phyloP scores from a whole-genome alignment of 2,329 filamentous ascomycete species.

The Didymella keratinophila region DNA sequence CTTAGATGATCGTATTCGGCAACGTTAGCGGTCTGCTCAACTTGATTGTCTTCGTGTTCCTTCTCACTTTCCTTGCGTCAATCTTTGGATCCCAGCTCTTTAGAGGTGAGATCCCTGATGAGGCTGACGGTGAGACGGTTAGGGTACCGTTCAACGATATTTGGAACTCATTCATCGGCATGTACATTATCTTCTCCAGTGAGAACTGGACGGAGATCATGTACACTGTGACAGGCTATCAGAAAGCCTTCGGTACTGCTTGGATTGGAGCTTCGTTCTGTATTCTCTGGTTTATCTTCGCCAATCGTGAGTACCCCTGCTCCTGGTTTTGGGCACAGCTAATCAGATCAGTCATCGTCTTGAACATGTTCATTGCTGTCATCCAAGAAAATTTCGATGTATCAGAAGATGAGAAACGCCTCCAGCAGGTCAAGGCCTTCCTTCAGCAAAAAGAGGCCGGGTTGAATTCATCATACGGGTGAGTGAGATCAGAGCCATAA shows the following conservation, averaged over 20 bases:
- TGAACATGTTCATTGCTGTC: conserved; percentile 99
- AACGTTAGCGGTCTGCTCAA: conserved; percentile 93
- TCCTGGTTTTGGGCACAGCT: conserved; percentile 9
- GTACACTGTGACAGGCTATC: conserved; percentile 79
- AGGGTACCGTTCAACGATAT: conserved; percentile 85
- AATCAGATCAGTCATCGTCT: conserved; percentile 70
- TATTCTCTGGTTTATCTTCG: conserved; percentile 93
- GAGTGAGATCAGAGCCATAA: conserved; percentile 8
- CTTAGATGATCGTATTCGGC: conserved; percentile 76
- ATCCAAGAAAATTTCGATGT: conserved; percentile 99
- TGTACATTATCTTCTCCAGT: conserved; percentile 96
- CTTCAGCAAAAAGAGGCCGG: conserved; percentile 88
- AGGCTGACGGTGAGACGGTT: conserved; percentile 69
- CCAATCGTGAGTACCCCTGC: conserved; percentile 66
- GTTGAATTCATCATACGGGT: conserved; percentile 65
- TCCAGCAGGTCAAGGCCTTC: conserved; percentile 96
- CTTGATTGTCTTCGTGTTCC: conserved; percentile 93
- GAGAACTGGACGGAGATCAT: conserved; percentile 94
- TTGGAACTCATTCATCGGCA: conserved; percentile 94
- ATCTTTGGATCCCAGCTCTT: conserved; percentile 95
- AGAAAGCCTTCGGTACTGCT: conserved; percentile 71
- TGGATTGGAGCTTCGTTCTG: conserved; percentile 94
- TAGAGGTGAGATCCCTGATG: conserved; percentile 77
- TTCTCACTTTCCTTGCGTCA: conserved; percentile 91
- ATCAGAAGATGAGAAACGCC: conserved; percentile 94